These are phyloP conservation scores for Sarocladiaceae sp. DNA, from an alignment of 2,329 filamentous ascomycete species.

Conservation along the genomic window DNA sequence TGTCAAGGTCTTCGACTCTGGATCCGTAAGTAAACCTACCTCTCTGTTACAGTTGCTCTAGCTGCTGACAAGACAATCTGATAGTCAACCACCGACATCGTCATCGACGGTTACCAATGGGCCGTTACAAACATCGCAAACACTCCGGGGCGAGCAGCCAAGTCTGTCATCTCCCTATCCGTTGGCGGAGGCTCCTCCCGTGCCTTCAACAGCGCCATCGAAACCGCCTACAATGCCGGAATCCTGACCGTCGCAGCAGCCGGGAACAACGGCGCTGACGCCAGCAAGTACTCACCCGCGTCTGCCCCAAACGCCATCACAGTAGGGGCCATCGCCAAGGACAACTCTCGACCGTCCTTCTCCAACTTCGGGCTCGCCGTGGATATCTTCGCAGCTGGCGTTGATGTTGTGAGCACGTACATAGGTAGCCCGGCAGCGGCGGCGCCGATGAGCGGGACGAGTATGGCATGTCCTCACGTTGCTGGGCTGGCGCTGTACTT, in stretches of 20 bases:
- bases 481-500: conserved; percentile 46
- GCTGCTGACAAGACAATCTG: conserved; percentile 7
- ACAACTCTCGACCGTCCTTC: conserved; percentile 34
- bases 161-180: conserved; percentile 50
- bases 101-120: conserved; percentile 31
- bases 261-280: conserved; percentile 41
- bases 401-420: conserved; percentile 39
- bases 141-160: conserved; percentile 29
- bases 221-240: conserved; percentile 36
- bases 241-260: conserved; percentile 49
- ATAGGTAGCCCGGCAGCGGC: conserved; percentile 27
- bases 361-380: conserved; percentile 44
- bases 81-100: conserved; percentile 22
- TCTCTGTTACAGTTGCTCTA: not conserved
- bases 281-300: conserved; percentile 37
- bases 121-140: conserved; percentile 39
- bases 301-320: conserved; percentile 42
- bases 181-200: conserved; percentile 39
- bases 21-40: not conserved
- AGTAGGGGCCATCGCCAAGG: conserved; percentile 41
- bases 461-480: conserved; percentile 59
- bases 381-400: conserved; percentile 47
- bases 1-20: conserved; percentile 37
- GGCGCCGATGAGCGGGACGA: conserved; percentile 49
- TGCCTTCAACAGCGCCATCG: conserved; percentile 44